Evolutionary conservation across 2,329 filamentous ascomycete genomes (phyloP).

Genomic region (Nannizziopsis arthrosporioides): DNA sequence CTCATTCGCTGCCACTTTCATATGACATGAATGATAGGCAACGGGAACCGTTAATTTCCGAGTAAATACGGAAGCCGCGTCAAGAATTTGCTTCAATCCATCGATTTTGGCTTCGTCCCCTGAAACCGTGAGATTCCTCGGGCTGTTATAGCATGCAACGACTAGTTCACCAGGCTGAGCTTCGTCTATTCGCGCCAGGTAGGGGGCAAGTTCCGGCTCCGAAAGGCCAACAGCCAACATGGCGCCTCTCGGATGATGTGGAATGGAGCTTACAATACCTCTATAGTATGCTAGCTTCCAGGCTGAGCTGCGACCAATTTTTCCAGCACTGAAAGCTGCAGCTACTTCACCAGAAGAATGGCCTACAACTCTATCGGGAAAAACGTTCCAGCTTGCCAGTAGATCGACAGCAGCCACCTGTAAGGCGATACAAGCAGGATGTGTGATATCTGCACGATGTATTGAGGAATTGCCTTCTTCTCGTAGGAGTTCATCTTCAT

Average conservation of each 20-base stretch:
- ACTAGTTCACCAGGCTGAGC: slow-evolving; percentile 6
- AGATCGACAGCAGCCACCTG: slow-evolving; percentile 19
- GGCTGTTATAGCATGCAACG: slow-evolving; percentile 20
- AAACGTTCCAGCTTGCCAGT: slow-evolving; percentile 13
- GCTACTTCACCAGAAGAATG: slow-evolving; percentile 24
- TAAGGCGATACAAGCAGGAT: slow-evolving; percentile 13
- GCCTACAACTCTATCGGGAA: slow-evolving; percentile 15
- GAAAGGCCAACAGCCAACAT: slow-evolving; percentile 16
- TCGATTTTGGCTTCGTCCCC: slow-evolving; percentile 20
- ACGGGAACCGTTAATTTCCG: slow-evolving; percentile 15
- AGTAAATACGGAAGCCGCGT: slow-evolving; percentile 16
- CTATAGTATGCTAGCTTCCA: slow-evolving; percentile 18
- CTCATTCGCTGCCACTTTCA: slow-evolving; percentile 13
- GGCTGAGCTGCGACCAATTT: slow-evolving; percentile 15
- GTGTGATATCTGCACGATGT: slow-evolving; percentile 13
- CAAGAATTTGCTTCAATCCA: slow-evolving; percentile 26
- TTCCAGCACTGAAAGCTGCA: slow-evolving; percentile 18
- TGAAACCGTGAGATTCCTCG: slow-evolving; percentile 20
- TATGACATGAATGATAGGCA: slow-evolving; percentile 21
- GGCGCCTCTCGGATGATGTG: slow-evolving; percentile 1
- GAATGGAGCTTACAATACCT: slow-evolving; percentile 11
- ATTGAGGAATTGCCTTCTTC: slow-evolving; percentile 19
- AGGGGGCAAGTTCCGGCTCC: slow-evolving; percentile 1
- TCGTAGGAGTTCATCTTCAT: slow-evolving; percentile 5
- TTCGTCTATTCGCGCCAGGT: slow-evolving; percentile 2